A percentile compares a stretch with the other conserved stretches of the same genome.
Evolutionary conservation across 2,329 filamentous ascomycete species (phyloP).

Genomic region (Diplodia scrobiculata): DNA sequence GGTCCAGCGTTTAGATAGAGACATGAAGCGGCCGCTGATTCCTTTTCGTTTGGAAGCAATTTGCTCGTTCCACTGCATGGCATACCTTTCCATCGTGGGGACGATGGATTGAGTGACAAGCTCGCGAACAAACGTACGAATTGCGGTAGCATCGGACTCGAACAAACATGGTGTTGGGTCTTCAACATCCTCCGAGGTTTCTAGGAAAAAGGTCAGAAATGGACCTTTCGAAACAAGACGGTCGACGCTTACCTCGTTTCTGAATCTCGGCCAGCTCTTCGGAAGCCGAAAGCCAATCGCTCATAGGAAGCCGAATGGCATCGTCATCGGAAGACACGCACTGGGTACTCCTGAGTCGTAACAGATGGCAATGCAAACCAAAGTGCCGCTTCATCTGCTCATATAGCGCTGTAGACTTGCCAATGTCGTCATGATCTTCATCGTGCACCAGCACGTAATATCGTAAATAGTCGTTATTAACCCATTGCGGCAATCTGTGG

Average conservation of each 20-base stretch:
- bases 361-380: constrained; percentile 88
- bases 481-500: constrained; percentile 75
- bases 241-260: constrained; percentile 54
- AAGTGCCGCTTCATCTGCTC: constrained; percentile 99
- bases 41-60: constrained; percentile 87
- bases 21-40: constrained; percentile 90
- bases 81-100: constrained; percentile 91
- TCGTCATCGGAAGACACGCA: constrained; percentile 91
- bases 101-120: constrained; percentile 94
- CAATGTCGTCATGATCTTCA: constrained; percentile 91
- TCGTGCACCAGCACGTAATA: constrained; percentile 98
- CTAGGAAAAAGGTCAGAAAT: constrained; percentile 38
- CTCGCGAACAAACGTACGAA: constrained; percentile 87
- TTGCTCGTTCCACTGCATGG: constrained; percentile 95
- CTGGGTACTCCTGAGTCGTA: constrained; percentile 80
- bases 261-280: constrained; percentile 80
- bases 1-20: constrained; percentile 85
- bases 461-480: constrained; percentile 85
- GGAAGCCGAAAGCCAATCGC: constrained; percentile 83
- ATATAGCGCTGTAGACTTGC: constrained; percentile 83
- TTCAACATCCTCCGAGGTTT: constrained; percentile 69
- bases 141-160: constrained; percentile 85
- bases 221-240: not conserved
- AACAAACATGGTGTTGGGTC: constrained; percentile 78
- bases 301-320: constrained; percentile 75